phyloP scores from a whole-genome alignment of 768 basidiomycete species.

The Boletus bicolor region DNA sequence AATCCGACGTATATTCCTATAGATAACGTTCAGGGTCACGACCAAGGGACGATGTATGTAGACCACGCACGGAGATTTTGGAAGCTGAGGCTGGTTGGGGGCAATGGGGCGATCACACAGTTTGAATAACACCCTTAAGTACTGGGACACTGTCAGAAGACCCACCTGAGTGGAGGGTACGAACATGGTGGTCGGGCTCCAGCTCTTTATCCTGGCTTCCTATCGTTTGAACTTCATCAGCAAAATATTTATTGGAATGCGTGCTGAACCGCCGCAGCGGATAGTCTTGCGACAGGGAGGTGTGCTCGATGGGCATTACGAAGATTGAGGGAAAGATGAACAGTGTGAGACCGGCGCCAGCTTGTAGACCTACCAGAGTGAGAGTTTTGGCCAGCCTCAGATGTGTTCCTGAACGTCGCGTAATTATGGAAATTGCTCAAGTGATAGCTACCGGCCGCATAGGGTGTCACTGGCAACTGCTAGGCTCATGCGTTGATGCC shows the following conservation, averaged over 20 bases:
- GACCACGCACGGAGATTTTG: conserved; percentile 16
- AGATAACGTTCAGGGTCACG: background rate
- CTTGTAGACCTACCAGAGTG: conserved; percentile 7
- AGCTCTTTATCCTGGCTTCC: conserved; percentile 26
- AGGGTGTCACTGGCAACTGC: background rate
- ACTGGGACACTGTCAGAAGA: background rate
- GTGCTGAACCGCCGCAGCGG: conserved; percentile 15
- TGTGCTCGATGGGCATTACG: conserved; percentile 22
- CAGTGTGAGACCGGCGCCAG: conserved; percentile 9
- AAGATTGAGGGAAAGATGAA: background rate
- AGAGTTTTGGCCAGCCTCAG: conserved; percentile 11
- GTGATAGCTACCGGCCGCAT: background rate
- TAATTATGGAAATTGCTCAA: conserved; percentile 18
- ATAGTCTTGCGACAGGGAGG: conserved; percentile 11
- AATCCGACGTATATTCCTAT: conserved; percentile 5
- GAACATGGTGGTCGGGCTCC: conserved; percentile 10
- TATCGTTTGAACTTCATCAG: conserved; percentile 10
- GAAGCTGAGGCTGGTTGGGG: conserved; percentile 10
- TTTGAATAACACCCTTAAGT: background rate
- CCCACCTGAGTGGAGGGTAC: conserved; percentile 20
- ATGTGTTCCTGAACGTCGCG: conserved; percentile 16
- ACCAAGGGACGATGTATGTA: background rate
- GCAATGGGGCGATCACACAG: background rate
- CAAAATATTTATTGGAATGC: conserved; percentile 1
- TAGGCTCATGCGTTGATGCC: no score